Evolutionary conservation across 345 rosid species (phyloP), one percentile per base, ranked within the genome.

Genomic region (Raphanus raphanistrum): DNA sequence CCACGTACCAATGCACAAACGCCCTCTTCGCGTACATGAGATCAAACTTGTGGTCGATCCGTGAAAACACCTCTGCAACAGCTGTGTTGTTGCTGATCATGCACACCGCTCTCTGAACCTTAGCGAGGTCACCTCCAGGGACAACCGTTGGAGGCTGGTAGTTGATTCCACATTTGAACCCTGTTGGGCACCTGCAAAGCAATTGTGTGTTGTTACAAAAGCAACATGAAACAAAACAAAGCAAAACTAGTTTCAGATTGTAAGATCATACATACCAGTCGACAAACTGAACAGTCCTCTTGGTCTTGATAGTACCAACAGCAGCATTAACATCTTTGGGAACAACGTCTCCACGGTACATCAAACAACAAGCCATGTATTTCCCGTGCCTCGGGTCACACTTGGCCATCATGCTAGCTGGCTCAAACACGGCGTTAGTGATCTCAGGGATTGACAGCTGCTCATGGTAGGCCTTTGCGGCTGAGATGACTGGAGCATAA

Each of bases 1-100:
- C 92, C 0, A 86, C 92, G 8, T 88, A 88, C 92, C 92, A 88
- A 83, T 88, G 92, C 32, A 88, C 92, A 17, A 88, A 88, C 2
- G 92, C 89, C 73, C 92, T 86, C 86, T 88, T 52, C 4, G 59
- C 9, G 1, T 52, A 52, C 59, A 52, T 52, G 0, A 52, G 59
- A 52, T 52, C 59, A 52, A 52, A 52, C 59, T 52, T 52, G 59
- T 52, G 59, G 59, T 52, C 59, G 59, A 52, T 52, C 10, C 59
- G 9, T 52, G 59, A 52, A 52, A 52, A 52, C 11, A 52, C 59
- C 9, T 52, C 59, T 0, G 59, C 59, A 52, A 52, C 59, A 6
- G 59, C 59, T 16, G 59, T 52, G 59, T 52, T 52, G 59, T 52
- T 52, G 59, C 59, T 52, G 59, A 52, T 52, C 59, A 52, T 52